Evolutionary conservation across 495 filamentous ascomycete genomes (phyloP).

Genomic region (Ramalina peruviana): DNA sequence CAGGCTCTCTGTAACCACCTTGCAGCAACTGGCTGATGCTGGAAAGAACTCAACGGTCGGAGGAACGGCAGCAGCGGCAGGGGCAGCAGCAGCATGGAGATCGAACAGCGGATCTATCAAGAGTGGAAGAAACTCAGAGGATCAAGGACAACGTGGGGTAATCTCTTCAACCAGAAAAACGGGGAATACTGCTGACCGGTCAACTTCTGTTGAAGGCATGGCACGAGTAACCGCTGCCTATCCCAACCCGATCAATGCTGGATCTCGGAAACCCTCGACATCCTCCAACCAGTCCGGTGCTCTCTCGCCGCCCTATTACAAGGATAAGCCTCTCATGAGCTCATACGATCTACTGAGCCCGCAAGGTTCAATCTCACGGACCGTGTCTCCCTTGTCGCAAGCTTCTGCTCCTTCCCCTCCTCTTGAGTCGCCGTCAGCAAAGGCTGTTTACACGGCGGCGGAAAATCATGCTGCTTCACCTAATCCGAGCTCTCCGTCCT

Average conservation of each 20-base stretch:
- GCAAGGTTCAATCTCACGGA: slow-evolving; percentile 4
- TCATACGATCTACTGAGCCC: slow-evolving; percentile 9
- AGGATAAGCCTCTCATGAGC: slow-evolving; percentile 9
- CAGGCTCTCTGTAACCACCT: slow-evolving; percentile 65
- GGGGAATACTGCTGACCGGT: slow-evolving; percentile 18
- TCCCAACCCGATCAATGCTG: slow-evolving; percentile 1
- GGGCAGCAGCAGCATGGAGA: slow-evolving; percentile 26
- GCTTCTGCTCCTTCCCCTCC: slow-evolving; percentile 6
- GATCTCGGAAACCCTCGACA: slow-evolving; percentile 1
- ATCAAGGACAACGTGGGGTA: slow-evolving; percentile 19
- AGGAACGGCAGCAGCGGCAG: slow-evolving; percentile 21
- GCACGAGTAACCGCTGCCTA: slow-evolving; percentile 14
- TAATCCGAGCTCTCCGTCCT: neutral
- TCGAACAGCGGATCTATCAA: slow-evolving; percentile 20
- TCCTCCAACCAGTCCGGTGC: slow-evolving; percentile 3
- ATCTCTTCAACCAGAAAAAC: slow-evolving; percentile 21
- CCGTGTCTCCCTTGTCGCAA: slow-evolving; percentile 12
- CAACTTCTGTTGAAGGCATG: slow-evolving; percentile 17
- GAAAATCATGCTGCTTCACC: slow-evolving; percentile 3
- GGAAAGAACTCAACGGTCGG: slow-evolving; percentile 30
- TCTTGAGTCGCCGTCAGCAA: neutral
- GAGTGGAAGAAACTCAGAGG: slow-evolving; percentile 18
- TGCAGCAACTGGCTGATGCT: slow-evolving; percentile 60
- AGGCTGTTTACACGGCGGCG: neutral
- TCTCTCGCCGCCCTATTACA: slow-evolving; percentile 8